Evolutionary conservation across 345 rosid species (phyloP).

Genomic region (Cardamine occulta): DNA sequence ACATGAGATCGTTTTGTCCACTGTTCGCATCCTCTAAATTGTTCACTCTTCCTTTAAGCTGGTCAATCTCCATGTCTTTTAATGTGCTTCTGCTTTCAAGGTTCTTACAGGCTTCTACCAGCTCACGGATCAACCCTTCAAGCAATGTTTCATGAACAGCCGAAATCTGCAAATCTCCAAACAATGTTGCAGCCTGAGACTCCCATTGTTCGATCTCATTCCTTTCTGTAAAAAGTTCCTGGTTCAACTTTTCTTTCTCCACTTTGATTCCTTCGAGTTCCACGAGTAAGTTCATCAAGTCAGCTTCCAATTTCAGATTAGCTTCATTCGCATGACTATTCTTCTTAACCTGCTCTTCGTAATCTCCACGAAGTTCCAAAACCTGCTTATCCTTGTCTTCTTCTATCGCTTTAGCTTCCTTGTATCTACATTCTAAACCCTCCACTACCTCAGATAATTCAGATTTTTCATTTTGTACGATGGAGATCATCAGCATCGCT

Average conservation of each 20-base stretch:
- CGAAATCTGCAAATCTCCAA: conserved; percentile 60
- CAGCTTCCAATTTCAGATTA: conserved; percentile 55
- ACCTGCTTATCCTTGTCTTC: conserved; percentile 59
- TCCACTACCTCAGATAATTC: conserved; percentile 53
- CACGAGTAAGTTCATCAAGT: conserved; percentile 49
- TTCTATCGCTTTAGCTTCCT: conserved; percentile 52
- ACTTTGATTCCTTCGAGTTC: conserved; percentile 55
- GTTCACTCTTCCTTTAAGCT: conserved; percentile 60
- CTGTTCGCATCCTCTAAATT: conserved; percentile 62
- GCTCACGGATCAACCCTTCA: conserved; percentile 63
- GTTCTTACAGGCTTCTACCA: conserved; percentile 50
- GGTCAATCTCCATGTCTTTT: conserved; percentile 55
- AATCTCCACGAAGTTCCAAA: conserved; percentile 57
- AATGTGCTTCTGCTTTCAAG: conserved; percentile 49
- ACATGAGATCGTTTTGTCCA: conserved; percentile 58
- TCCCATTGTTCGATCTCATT: conserved; percentile 61
- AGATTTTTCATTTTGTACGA: conserved; percentile 47
- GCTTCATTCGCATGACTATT: conserved; percentile 44
- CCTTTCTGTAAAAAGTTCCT: conserved; percentile 54
- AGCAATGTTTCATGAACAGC: conserved; percentile 58
- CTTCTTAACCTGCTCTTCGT: conserved; percentile 55
- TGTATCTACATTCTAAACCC: conserved; percentile 62
- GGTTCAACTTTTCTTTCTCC: conserved; percentile 57
- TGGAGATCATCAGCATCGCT: conserved; percentile 51
- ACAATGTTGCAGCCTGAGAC: conserved; percentile 56